phyloP scores from a whole-genome alignment of 768 basidiomycete species.

The Mycena leptocephala region DNA sequence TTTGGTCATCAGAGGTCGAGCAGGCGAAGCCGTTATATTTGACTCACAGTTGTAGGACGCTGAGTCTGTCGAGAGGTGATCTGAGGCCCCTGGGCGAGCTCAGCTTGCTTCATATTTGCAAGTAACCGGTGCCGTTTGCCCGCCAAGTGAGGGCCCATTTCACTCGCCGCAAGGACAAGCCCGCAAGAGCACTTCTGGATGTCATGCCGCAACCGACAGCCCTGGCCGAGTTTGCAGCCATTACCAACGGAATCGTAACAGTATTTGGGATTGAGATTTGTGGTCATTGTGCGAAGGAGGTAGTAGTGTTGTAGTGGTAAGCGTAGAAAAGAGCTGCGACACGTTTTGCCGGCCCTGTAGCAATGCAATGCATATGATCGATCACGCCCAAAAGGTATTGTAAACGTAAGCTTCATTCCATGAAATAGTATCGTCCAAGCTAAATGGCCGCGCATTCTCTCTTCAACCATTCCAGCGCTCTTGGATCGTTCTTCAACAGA shows the following conservation, averaged over 20 bases:
- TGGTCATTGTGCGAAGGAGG: conserved; percentile 6
- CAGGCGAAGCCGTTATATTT: background rate
- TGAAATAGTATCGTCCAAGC: background rate
- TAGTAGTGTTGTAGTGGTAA: no score
- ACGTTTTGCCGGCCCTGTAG: background rate
- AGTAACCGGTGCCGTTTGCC: conserved; percentile 49
- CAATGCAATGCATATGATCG: background rate
- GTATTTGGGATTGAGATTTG: conserved; percentile 34
- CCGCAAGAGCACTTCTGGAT: conserved; percentile 56
- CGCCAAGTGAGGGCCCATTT: conserved; percentile 41
- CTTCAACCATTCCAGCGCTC: conserved; percentile 76
- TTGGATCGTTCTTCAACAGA: conserved; percentile 72
- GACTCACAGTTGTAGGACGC: background rate
- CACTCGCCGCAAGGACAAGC: conserved; percentile 36
- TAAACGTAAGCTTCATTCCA: conserved; percentile 1
- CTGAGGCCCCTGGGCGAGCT: background rate
- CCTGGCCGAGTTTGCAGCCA: conserved; percentile 45
- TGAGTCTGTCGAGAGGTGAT: background rate
- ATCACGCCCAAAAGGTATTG: background rate
- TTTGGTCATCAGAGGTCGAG: background rate
- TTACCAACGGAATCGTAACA: conserved; percentile 46
- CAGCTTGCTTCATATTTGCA: conserved; percentile 21
- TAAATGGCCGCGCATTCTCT: conserved; percentile 64
- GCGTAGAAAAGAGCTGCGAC: background rate
- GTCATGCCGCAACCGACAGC: conserved; percentile 54